These are phyloP conservation scores for Remersonia thermophila DNA, from an alignment of 2,329 filamentous ascomycete species.

Conservation along the genomic window DNA sequence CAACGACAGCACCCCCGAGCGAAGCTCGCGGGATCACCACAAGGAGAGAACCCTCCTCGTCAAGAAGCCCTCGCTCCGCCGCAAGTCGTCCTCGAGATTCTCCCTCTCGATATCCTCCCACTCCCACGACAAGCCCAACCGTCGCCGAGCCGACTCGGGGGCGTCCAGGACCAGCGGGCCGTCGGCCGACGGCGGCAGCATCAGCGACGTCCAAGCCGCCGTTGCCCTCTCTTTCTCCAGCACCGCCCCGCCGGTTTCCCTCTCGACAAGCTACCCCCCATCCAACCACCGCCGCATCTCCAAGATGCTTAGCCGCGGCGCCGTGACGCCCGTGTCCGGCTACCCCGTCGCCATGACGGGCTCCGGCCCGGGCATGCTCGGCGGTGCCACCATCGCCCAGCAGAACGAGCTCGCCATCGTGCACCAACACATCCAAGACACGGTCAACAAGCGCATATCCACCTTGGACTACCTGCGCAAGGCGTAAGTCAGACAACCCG, in stretches of 20 bases:
- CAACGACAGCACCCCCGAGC: constrained; percentile 18
- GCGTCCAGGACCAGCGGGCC: constrained; percentile 22
- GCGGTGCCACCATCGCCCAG: constrained; percentile 20
- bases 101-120: constrained; percentile 27
- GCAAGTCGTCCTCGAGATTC: constrained; percentile 35
- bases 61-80: constrained; percentile 41
- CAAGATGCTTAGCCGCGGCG: constrained; percentile 33
- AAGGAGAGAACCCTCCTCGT: constrained; percentile 20
- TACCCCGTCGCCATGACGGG: constrained; percentile 20
- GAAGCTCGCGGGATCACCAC: constrained; percentile 20
- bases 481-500: constrained; percentile 56
- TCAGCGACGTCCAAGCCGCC: constrained; percentile 6
- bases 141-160: constrained; percentile 31
- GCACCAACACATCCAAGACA: constrained; percentile 63
- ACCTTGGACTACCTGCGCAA: constrained; percentile 88
- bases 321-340: constrained; percentile 23
- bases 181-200: constrained; percentile 15
- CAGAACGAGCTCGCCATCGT: constrained; percentile 37
- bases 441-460: constrained; percentile 82
- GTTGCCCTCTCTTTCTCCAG: constrained; percentile 22
- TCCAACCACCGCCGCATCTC: constrained; percentile 25
- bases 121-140: too few relatives aligned
- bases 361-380: constrained; percentile 12
- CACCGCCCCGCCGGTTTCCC: constrained; percentile 36
- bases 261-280: constrained; percentile 33